phyloP scores from a whole-genome alignment of 495 filamentous ascomycete genomes.

The Penicillium nucicola region DNA sequence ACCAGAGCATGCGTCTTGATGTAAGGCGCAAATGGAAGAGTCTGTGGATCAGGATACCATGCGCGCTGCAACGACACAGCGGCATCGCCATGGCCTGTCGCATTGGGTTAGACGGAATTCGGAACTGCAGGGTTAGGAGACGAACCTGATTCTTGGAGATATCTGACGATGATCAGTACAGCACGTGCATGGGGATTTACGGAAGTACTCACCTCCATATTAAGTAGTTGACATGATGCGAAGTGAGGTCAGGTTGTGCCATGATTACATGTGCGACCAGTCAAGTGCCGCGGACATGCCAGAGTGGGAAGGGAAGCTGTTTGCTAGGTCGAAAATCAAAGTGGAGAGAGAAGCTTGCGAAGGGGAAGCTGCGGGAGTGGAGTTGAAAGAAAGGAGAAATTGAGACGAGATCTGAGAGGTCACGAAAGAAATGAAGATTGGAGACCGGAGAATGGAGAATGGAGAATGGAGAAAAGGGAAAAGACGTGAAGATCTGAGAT shows the following conservation, averaged over 20 bases:
- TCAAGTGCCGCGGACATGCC: conserved; percentile 39
- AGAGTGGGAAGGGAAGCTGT: conserved; percentile 23
- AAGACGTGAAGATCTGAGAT: conserved; percentile 15
- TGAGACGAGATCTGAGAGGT: conserved; percentile 1
- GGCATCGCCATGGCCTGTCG: conserved; percentile 59
- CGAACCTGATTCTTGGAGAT: conserved; percentile 86
- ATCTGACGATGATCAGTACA: conserved; percentile 52
- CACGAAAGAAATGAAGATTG: conserved; percentile 2
- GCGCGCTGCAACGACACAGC: conserved; percentile 79
- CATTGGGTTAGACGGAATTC: conserved; percentile 8
- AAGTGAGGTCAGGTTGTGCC: conserved; percentile 62
- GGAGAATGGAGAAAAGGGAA: conserved; percentile 12
- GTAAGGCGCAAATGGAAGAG: conserved; percentile 71
- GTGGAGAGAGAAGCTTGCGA: conserved; percentile 17
- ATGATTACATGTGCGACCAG: conserved; percentile 48
- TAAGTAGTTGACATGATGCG: conserved; percentile 95
- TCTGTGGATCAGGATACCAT: conserved; percentile 72
- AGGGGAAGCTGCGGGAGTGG: conserved; percentile 4
- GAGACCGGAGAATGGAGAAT: conserved; percentile 4
- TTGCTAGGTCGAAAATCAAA: conserved; percentile 28
- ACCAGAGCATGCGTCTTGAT: conserved; percentile 75
- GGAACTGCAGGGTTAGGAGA: conserved; percentile 19
- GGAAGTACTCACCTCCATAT: conserved; percentile 83
- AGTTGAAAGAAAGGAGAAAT: conserved; percentile 5
- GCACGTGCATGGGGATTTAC: conserved; percentile 18